phyloP scores from a whole-genome alignment of 2,329 filamentous ascomycete genomes.

The Xylariales sp. region DNA sequence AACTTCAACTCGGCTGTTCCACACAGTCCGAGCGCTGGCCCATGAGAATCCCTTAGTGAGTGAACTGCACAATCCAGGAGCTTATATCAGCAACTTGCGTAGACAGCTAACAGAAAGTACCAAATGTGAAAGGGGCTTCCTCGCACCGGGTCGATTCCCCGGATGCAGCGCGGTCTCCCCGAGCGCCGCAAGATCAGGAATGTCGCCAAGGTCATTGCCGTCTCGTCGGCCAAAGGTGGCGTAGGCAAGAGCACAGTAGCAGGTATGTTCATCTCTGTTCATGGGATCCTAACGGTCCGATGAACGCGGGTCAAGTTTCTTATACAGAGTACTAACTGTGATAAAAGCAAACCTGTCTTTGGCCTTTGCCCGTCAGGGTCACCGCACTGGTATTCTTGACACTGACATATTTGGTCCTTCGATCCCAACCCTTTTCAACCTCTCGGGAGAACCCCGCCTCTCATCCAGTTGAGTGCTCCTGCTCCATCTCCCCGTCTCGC shows the following conservation, averaged over 20 bases:
- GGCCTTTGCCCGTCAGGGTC: conserved; percentile 76
- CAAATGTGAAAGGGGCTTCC: conserved; percentile 84
- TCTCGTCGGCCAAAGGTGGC: conserved; percentile 96
- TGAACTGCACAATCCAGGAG: not conserved
- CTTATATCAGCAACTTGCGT: too few relatives aligned
- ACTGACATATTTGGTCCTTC: conserved; percentile 97
- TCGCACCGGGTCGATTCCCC: conserved; percentile 67
- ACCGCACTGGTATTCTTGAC: conserved; percentile 83
- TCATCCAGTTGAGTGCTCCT: conserved; percentile 55
- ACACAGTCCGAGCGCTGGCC: conserved; percentile 44
- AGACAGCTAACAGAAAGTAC: too few relatives aligned
- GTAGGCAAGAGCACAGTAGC: conserved; percentile 95
- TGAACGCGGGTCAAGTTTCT: not conserved
- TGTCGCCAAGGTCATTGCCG: conserved; percentile 90
- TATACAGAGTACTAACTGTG: not conserved
- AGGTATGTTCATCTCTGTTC: conserved; percentile 42
- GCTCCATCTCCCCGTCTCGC: not conserved
- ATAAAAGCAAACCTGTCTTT: conserved; percentile 72
- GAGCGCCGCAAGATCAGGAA: conserved; percentile 75
- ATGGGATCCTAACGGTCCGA: not conserved
- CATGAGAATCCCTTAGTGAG: conserved; percentile 88
- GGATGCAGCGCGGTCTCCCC: conserved; percentile 77
- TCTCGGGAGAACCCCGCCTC: conserved; percentile 73
- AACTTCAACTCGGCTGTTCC: conserved; percentile 39
- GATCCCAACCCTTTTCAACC: conserved; percentile 82